Base-by-base conservation (phyloP, 805 yeast species). In the Debaryomyces castellii region DNA sequence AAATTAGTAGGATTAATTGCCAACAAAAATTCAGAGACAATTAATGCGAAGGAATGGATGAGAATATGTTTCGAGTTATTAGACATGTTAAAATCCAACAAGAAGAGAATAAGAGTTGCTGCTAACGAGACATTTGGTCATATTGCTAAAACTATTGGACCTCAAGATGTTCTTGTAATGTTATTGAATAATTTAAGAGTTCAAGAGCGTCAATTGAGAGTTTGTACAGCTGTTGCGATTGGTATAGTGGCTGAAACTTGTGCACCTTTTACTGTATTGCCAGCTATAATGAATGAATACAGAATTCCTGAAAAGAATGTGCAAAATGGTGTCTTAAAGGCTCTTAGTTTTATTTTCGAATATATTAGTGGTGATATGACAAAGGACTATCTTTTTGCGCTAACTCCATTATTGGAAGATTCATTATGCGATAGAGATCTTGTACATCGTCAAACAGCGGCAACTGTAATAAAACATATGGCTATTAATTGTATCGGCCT, bases 31-130 rank as follows among this genome's bases (percentile, higher is more conserved):
- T 83, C 96, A 1, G 95, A 88, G 51, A 80, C 81, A 45, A 87
- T 90, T 12, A 82, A 90, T 30, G 96, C 96, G 2, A 82, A 89
- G 50, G 99, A 94, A 64, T 94, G 99, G 99, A 89, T 94, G 92
- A 76, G 98, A 51, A 87, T 92, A 21, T 88, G 97, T 58, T 89
- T 88, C 64, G 97, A 91, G 57, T 73, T 94, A 27, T 66, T 94
- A 39, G 98, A 94, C 53, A 83, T 92, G 83, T 74, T 94, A 48
- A 89, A 89, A 59, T 85, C 96, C 18, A 81, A 87, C 5, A 81
- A 80, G 46, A 89, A 86, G 55, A 73, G 83, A 11, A 88, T 91
- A 39, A 71, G 98, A 51, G 74, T 83, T 24, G 86, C 91, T 0
- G 96, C 99, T 0, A 94, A 91, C 59, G 81, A 80, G 16, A 88